phyloP scores from a whole-genome alignment of 148 eudicot genomes.

The Arbutus unedo region DNA sequence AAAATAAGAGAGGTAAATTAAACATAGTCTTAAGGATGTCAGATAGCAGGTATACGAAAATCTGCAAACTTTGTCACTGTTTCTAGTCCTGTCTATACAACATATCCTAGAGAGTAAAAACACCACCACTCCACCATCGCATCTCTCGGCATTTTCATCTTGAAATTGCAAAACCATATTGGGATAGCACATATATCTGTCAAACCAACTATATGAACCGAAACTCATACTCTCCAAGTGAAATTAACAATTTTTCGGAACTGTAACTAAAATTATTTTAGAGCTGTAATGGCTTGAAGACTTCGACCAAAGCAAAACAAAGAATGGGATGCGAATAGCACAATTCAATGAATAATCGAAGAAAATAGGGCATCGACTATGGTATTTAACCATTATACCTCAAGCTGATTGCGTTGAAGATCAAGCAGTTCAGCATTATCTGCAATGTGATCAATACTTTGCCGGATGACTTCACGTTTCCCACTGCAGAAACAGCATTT shows the following conservation, averaged over 20 bases:
- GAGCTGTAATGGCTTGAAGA: background rate
- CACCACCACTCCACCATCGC: background rate
- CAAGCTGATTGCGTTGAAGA: constrained; percentile 61
- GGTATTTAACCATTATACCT: constrained; percentile 37
- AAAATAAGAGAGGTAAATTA: background rate
- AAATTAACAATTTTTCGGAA: background rate
- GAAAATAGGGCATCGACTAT: background rate
- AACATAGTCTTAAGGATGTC: background rate
- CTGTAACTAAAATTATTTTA: no score
- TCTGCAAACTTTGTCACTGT: background rate
- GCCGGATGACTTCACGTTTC: constrained; percentile 29
- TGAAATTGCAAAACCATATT: background rate
- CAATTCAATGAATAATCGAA: background rate
- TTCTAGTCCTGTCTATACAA: background rate
- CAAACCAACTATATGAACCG: background rate
- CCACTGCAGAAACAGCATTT: constrained; percentile 78
- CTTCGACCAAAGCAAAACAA: constrained; percentile 6
- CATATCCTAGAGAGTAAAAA: background rate
- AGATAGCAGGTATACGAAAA: background rate
- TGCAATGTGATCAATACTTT: constrained; percentile 18
- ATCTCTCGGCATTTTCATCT: background rate
- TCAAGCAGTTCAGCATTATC: constrained; percentile 37
- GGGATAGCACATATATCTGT: background rate
- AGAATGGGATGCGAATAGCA: background rate
- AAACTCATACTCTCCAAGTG: background rate